Percentiles rank a stretch among this genome's conserved stretches.
These are phyloP conservation scores for Phylloporus rhodoxanthus DNA, from an alignment of 768 basidiomycete species.

Conservation along the genomic window DNA sequence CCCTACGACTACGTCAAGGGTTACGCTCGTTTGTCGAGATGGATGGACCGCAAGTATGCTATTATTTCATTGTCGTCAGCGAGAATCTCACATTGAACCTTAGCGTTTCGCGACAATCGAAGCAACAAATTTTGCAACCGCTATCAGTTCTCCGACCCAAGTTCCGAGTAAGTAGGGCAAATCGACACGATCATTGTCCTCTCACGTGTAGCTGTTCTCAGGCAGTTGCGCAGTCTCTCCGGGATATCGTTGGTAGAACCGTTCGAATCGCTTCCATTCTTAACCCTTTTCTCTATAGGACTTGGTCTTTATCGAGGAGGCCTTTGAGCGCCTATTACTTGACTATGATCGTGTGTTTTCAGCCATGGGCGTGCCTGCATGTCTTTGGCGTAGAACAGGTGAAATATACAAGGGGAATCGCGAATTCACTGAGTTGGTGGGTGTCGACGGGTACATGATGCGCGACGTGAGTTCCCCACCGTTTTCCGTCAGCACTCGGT, in stretches of 20 bases:
- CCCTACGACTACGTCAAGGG: constrained; percentile 98
- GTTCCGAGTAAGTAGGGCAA: constrained; percentile 54
- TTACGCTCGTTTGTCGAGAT: constrained; percentile 82
- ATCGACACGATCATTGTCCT: not conserved
- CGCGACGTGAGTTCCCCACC: constrained; percentile 57
- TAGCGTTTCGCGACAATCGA: constrained; percentile 85
- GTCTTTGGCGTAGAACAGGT: constrained; percentile 92
- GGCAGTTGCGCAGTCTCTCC: constrained; percentile 80
- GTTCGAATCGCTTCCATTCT: not conserved
- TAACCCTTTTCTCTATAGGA: constrained; percentile 44
- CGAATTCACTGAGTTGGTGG: constrained; percentile 88
- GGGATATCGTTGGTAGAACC: constrained; percentile 56
- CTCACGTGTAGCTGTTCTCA: constrained; percentile 18
- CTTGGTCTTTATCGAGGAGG: constrained; percentile 96
- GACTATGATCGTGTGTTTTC: constrained; percentile 94
- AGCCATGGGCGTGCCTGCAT: constrained; percentile 96
- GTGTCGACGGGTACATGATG: constrained; percentile 81
- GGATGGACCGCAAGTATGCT: constrained; percentile 90
- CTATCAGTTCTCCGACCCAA: constrained; percentile 80
- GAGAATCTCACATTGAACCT: not conserved
- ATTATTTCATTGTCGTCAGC: not conserved
- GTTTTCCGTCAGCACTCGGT: not conserved
- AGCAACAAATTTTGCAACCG: constrained; percentile 87
- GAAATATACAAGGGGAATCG: constrained; percentile 99
- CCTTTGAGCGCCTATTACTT: constrained; percentile 88